Evolutionary conservation across 1,284 basidiomycete species (phyloP), one percentile per base, ranked within the genome.

Genomic region (Leccinum cinnamomeum): DNA sequence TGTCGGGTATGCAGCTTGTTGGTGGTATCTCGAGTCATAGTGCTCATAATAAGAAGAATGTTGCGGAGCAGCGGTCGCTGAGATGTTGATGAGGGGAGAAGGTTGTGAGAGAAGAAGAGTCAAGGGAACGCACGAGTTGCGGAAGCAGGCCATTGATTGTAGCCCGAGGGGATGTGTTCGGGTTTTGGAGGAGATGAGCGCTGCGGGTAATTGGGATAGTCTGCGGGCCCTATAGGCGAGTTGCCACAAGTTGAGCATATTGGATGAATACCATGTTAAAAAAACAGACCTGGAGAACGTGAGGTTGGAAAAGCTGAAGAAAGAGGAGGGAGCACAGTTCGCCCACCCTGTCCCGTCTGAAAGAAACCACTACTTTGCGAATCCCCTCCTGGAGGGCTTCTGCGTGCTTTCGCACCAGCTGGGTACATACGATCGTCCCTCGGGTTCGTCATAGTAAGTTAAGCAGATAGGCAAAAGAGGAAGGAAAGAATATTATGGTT

Each of bases 221-320:
- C 74, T 69, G 72, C 69, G 78, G 82, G 82, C 77, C 78, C 84
- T 85, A 75, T 77, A 79, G 71, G 78, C 75, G 67, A 55, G 68
- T 80, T 75, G 77, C 74, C 77, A 75, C 74, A 77, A 76, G 78
- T 83, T 85, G 83, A 85, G 83, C 78, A 77, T 69, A 76, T 79
- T 79, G 80, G 71, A 75, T 75, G 76, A 77, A 81, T 76, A 80
- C 77, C 77, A 81, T 70, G 76, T 48, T 76, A 82, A 78, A 78
- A 78, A 78, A 80, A 89, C 89, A 83, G 84, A 91, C 89, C 89
- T 91, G 89, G 84, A 87, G 87, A 88, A 85, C 82, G 85, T 89
- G 86, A 90, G 72, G 84, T 86, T 87, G 89, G 89, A 86, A 90
- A 89, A 70, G 85, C 84, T 79, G 87, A 82, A 83, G 86, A 84